phyloP scores from a whole-genome alignment of 2,329 filamentous ascomycete species.

The Westerdykella aurantiaca region DNA sequence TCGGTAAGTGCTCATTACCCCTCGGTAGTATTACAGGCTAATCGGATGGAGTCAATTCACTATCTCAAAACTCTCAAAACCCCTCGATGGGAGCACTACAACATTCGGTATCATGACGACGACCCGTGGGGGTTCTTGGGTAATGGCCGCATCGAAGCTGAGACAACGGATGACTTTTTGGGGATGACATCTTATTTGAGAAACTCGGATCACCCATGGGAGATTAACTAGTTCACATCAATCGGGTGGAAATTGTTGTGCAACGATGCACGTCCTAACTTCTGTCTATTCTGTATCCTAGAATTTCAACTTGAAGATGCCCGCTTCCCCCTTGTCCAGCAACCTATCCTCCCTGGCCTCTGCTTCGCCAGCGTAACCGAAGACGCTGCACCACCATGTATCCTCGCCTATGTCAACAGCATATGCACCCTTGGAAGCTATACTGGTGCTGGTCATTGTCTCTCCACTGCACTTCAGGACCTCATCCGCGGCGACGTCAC shows the following conservation, averaged over 20 bases:
- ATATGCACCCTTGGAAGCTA: conserved; percentile 1
- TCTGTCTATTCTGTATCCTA: too few relatives aligned
- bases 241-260: too few relatives aligned
- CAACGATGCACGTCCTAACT: too few relatives aligned
- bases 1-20: background rate
- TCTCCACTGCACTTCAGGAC: background rate
- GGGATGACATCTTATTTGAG: conserved; percentile 4
- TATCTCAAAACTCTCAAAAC: conserved; percentile 5
- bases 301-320: too few relatives aligned
- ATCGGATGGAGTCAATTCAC: background rate
- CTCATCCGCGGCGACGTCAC: background rate
- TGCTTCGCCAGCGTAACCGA: background rate
- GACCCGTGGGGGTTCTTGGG: conserved; percentile 5
- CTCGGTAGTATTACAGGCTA: background rate
- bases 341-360: too few relatives aligned
- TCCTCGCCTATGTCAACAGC: conserved; percentile 2
- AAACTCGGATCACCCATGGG: conserved; percentile 5
- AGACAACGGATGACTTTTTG: background rate
- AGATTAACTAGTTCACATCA: background rate
- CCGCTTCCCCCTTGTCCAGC: too few relatives aligned
- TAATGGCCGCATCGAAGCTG: conserved; percentile 3
- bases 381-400: conserved; percentile 1
- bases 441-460: background rate
- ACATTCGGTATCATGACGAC: conserved; percentile 1
- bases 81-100: conserved; percentile 5